Base-by-base conservation (phyloP, 2,329 filamentous ascomycete species). In the Aspergillus pseudonomiae region DNA sequence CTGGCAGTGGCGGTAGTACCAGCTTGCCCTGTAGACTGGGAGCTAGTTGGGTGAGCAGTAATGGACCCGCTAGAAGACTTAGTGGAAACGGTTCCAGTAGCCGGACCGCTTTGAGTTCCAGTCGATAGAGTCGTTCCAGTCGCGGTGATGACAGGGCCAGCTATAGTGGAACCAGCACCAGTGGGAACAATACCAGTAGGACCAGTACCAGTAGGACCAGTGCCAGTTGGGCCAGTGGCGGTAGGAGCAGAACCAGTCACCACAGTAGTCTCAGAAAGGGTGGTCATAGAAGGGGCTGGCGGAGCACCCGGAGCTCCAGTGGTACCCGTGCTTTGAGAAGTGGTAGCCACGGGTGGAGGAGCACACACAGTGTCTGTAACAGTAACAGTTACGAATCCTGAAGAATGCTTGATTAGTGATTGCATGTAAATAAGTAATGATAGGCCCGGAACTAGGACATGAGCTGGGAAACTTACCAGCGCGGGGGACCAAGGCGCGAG, bases 341-440 rank as follows among this genome's bases (percentile, higher is more conserved):
- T 57, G 19, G 57, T 60, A 12, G 30, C 52, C 6, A 43, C 41
- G 26, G 56, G 50, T 16, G 32, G 34, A 32, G 63, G 45, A 24
- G 53, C 63, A 54, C 68, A 70, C 4, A 65, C 52, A 16, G 71
- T 74, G n/a, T 69, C 65, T 19, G 71, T 74, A 21, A 70, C 59
- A 19, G 71, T 73, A 10, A 72, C 65, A 21, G 67, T 68, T 41
- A 59, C 62, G 36, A 41, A 21, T 19, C 32, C 56, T 63, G 16
- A 28, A 32, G 28, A 16, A 30, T 32, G 12, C 21, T 12, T 39
- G 9, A 41, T 67, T 41, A 65, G 36, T 32, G 4, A 28, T 39
- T 55, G 34, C 32, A 16, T 36, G 11, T 39, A 9, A 14, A n/a
- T 39, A 9, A 14, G n/a, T 14, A 26, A 60, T 24, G 7, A 30